phyloP scores from a whole-genome alignment of 208 protist genomes.

The Crithidia thermophila region DNA sequence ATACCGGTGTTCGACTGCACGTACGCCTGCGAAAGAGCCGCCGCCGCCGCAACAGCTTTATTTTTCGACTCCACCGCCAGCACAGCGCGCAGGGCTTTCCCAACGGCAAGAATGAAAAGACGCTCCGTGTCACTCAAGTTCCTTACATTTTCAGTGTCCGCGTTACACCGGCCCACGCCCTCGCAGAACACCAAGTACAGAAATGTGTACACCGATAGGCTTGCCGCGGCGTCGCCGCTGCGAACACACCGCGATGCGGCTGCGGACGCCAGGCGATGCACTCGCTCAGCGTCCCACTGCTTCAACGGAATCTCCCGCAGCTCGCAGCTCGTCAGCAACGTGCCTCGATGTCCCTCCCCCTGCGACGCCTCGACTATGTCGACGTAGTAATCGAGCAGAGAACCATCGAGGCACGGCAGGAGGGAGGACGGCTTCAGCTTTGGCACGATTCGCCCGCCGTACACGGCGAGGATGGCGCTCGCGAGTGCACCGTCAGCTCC shows the following conservation, averaged over 20 bases:
- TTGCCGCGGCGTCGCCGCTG: conserved; percentile 16
- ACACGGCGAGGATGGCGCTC: conserved; percentile 49
- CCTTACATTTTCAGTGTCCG: no score
- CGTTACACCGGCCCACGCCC: neutral
- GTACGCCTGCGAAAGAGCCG: neutral
- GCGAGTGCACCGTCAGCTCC: conserved; percentile 56
- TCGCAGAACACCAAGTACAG: conserved; percentile 21
- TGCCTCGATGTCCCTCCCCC: neutral
- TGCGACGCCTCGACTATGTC: conserved; percentile 46
- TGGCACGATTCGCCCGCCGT: conserved; percentile 50
- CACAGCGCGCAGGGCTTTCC: neutral
- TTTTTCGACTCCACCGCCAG: neutral
- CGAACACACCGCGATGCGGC: conserved; percentile 9
- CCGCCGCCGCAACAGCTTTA: neutral
- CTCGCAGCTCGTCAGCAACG: conserved; percentile 26
- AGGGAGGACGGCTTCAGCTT: conserved; percentile 52
- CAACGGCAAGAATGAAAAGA: neutral
- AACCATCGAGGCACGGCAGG: conserved; percentile 46
- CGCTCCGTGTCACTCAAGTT: neutral
- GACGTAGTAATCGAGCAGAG: conserved; percentile 62
- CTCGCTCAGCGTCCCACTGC: conserved; percentile 14
- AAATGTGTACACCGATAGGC: conserved; percentile 24
- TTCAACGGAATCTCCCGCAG: conserved; percentile 9
- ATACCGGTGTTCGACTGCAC: conserved; percentile 4
- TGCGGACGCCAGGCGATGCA: conserved; percentile 4